Base-by-base conservation (phyloP, 2,329 filamentous ascomycete genomes). In the Ilyonectria sp. region DNA sequence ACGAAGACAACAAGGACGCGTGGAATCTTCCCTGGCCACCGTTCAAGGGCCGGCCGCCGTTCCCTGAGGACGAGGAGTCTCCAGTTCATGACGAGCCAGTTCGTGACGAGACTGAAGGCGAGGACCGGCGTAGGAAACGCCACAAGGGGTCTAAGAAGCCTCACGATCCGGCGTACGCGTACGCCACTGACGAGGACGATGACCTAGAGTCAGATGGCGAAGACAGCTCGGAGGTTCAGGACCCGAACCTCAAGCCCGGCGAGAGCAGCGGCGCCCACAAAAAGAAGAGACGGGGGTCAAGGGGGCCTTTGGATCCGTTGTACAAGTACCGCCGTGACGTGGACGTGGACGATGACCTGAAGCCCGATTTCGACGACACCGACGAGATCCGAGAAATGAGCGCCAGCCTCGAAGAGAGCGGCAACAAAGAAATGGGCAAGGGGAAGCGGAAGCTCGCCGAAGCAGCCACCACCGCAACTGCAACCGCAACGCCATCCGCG, bases 21-120 rank as follows among this genome's bases (percentile, higher is more conserved):
- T 77, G 74, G 71, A 57, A 63, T 23, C 71, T 78, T 1, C 77
- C 77, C 3, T 79, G 77, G 77, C 76, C 76, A 4, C 74, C 77
- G 0, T 77, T 69, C 23, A 63, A 69, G 8, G 76, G 73, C 0
- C 15, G 19, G 0, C 59, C 73, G 2, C 75, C 75, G 0, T 73
- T 77, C 33, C 76, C 76, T 0, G 69, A 70, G 1, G 23, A 29
- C 0, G 77, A 75, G 76, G 21, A 43, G 4, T 58, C 65, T 3
- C 74, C 74, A 0, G 74, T 62, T 3, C 15, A 47, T 2, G 54
- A 69, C 0, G 60, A 67, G n/a, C 74, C 74, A 0, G 74, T 62
- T 3, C 15, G 44, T 2, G 54, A 69, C 0, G 60, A 67, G n/a
- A 64, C 63, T n/a, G 46, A 59, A 6, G 50, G 35, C 1, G 10